phyloP scores from a whole-genome alignment of 1,139 yeast genomes.

The Blastobotrys buckinghamii region DNA sequence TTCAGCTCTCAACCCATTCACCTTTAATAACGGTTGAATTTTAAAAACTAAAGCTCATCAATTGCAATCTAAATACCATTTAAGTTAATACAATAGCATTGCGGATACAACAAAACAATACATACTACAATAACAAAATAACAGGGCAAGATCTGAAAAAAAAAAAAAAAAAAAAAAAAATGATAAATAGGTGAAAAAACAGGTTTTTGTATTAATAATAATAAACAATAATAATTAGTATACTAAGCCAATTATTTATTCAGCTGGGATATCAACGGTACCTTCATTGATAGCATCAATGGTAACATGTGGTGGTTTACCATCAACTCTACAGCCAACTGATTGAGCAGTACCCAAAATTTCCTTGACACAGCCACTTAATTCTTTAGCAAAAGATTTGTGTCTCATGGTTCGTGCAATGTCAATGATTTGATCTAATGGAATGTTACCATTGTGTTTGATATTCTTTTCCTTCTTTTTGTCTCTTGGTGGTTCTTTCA shows the following conservation, averaged over 20 bases:
- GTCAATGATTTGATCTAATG: conserved; percentile 93
- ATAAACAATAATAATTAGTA: too few species aligned
- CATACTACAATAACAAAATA: too few species aligned
- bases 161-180: too few species aligned
- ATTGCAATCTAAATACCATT: too few species aligned
- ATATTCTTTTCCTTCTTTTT: conserved; percentile 99
- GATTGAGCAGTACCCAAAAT: conserved; percentile 99
- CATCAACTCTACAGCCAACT: conserved; percentile 97
- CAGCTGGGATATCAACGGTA: conserved; percentile 60
- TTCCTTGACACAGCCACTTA: conserved; percentile 97
- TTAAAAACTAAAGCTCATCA: too few species aligned
- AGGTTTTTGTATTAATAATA: not conserved
- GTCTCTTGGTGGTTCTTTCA: conserved; percentile 99
- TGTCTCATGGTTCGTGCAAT: conserved; percentile 97
- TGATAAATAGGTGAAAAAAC: too few species aligned
- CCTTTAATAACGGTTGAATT: too few species aligned
- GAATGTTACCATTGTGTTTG: conserved; percentile 98
- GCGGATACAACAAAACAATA: too few species aligned
- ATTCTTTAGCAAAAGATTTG: conserved; percentile 96
- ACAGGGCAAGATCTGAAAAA: too few species aligned
- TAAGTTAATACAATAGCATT: too few species aligned
- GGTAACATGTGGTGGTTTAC: conserved; percentile 99
- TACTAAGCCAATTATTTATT: not conserved
- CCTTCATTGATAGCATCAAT: conserved; percentile 98
- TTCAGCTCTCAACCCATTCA: too few species aligned